Evolutionary conservation across 805 yeast genomes (phyloP).

Genomic region (Sungouiella thailandica): DNA sequence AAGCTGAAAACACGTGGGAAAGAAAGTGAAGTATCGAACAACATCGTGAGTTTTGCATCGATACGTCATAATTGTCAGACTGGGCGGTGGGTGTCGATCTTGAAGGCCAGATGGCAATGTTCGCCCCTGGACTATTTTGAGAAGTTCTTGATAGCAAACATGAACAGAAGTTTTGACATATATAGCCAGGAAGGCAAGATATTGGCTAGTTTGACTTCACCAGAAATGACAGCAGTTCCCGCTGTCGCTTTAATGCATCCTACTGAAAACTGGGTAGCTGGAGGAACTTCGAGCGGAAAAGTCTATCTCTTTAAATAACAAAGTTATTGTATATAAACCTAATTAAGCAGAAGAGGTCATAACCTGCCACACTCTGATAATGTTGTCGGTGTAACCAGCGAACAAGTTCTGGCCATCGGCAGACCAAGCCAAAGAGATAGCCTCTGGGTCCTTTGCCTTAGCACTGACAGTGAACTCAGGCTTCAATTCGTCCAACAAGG

Average conservation of each 20-base stretch:
- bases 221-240: constrained; percentile 79
- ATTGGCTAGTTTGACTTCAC: constrained; percentile 66
- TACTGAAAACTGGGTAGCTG: constrained; percentile 81
- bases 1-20: constrained; percentile 2
- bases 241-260: constrained; percentile 86
- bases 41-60: constrained; percentile 55
- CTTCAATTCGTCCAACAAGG: constrained; percentile 92
- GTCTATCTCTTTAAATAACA: constrained; percentile 51
- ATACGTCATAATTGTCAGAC: constrained; percentile 91
- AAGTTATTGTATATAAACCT: constrained; percentile 1
- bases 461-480: constrained; percentile 90
- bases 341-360: constrained; percentile 70
- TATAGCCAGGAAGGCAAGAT: constrained; percentile 74
- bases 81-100: constrained; percentile 93
- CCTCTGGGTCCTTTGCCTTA: constrained; percentile 96
- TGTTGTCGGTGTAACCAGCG: constrained; percentile 99
- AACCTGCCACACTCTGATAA: constrained; percentile 99
- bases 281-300: constrained; percentile 94
- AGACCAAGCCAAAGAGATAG: constrained; percentile 98
- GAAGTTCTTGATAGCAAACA: constrained; percentile 88
- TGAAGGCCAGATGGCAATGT: constrained; percentile 83
- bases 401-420: constrained; percentile 99
- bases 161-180: constrained; percentile 84
- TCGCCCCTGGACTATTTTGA: constrained; percentile 66
- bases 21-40: constrained; percentile 23